A percentile compares a stretch with the other conserved stretches of the same genome.
phyloP scores from a whole-genome alignment of 2,329 filamentous ascomycete species.

The Immersiporthe knoxdaviesiana region DNA sequence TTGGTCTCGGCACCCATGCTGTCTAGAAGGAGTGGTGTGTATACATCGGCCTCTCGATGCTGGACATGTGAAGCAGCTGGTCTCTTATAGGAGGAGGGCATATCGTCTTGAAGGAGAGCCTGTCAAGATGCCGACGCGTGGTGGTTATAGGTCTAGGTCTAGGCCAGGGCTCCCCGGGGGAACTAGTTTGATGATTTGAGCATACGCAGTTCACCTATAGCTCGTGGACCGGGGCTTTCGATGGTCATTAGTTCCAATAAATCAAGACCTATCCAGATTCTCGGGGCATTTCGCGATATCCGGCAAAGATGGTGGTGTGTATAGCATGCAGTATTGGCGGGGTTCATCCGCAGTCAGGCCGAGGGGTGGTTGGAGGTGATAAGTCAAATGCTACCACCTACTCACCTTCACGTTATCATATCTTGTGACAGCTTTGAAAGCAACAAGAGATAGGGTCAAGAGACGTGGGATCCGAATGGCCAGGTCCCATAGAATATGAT shows the following conservation, averaged over 20 bases:
- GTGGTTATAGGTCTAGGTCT: not conserved
- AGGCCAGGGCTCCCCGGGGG: not conserved
- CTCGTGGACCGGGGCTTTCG: not conserved
- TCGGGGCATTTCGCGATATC: constrained; percentile 2
- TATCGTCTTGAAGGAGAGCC: not conserved
- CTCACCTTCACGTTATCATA: not conserved
- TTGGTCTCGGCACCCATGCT: constrained; percentile 25
- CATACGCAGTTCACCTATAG: not conserved
- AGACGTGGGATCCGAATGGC: not conserved
- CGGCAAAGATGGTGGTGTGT: not conserved
- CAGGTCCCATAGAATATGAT: not conserved
- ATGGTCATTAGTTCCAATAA: not conserved
- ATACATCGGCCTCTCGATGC: constrained; percentile 10
- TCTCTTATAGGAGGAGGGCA: constrained; percentile 22
- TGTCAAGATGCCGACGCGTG: not conserved
- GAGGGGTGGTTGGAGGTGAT: not conserved
- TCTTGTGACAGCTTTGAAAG: not conserved
- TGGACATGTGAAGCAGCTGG: not conserved
- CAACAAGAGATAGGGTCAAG: not conserved
- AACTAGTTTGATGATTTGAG: constrained; percentile 11
- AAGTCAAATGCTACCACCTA: not conserved
- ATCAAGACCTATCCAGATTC: not conserved
- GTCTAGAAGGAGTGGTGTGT: constrained; percentile 24
- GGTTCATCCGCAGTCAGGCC: not conserved
- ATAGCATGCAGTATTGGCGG: not conserved